Base-by-base conservation (phyloP, 1,284 basidiomycete species). In the Microbotryomycetes sp. region DNA sequence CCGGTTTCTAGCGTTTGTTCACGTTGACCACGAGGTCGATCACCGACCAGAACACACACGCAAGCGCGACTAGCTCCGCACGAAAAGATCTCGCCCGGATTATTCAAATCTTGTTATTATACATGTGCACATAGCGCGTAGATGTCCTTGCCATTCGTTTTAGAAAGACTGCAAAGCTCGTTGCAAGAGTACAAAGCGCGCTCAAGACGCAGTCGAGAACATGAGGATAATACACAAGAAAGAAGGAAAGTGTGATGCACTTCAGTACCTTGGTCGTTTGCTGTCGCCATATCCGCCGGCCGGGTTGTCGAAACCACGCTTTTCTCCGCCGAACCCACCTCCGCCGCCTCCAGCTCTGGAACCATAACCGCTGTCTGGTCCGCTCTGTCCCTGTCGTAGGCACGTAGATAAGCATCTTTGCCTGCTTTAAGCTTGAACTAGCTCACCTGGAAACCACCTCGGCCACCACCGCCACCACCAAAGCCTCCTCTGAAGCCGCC, bases 1-100 rank as follows among this genome's bases (percentile, higher is more conserved):
- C 23, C 23, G 16, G 23, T 31, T 41, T 23, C 47, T 45, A 30
- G 63, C 66, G 1, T 69, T 66, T 74, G 91, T 96, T 18, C 91
- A 96, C 72, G 89, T 94, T 56, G 91, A 96, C 76, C 87, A 96
- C 71, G 91, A 96, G 78, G 35, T 41, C 35, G 35, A 41, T 9
- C 35, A 41, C 18, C 9, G 35, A 18, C 35, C 35, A 41, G 35
- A 41, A 18, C 35, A 41, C 18, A 41, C 35, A 18, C 35, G 35
- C 35, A 41, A 41, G 18, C 35, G 35, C 9, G 35, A 41, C 35
- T 41, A 41, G n/a, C n/a, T n/a, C n/a, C n/a, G n/a, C n/a, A n/a
- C n/a, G n/a, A n/a, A n/a, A n/a, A n/a, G n/a, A n/a, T n/a, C n/a
- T n/a, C n/a, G n/a, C n/a, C n/a, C n/a, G n/a, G n/a, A n/a, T n/a